These are phyloP conservation scores for Coemansia brasiliensis DNA, from an alignment of 192 early-diverging fungal genomes.

Conservation along the genomic window DNA sequence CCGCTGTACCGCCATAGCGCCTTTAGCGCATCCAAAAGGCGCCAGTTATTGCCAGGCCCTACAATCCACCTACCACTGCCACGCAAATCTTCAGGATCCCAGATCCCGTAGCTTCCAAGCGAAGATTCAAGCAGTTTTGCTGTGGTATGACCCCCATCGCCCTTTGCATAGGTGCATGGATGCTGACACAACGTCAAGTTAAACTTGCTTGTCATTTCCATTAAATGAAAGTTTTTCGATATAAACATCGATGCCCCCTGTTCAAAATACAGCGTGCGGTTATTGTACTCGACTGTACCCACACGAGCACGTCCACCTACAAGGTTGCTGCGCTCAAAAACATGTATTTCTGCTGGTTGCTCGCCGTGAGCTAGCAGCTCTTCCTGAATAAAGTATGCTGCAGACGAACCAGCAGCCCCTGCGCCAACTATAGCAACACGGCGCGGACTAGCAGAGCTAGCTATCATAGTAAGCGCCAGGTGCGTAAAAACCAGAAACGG, in stretches of 20 bases:
- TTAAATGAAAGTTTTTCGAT: slow-evolving; percentile 22
- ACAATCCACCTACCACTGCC: slow-evolving; percentile 16
- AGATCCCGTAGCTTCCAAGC: slow-evolving; percentile 21
- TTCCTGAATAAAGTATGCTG: slow-evolving; percentile 17
- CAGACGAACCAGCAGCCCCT: slow-evolving; percentile 17
- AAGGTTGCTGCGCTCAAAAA: slow-evolving; percentile 19
- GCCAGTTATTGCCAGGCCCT: slow-evolving; percentile 5
- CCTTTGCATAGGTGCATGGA: slow-evolving; percentile 25
- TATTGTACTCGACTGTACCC: slow-evolving; percentile 15
- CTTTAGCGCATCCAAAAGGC: slow-evolving; percentile 4
- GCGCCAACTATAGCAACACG: slow-evolving; percentile 20
- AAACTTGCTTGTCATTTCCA: slow-evolving; percentile 20
- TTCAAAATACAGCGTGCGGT: slow-evolving; percentile 25
- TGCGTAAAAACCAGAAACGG: neutral
- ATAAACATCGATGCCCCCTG: slow-evolving; percentile 38
- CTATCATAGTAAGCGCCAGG: too few relatives aligned
- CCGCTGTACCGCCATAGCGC: slow-evolving; percentile 32
- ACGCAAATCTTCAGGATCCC: slow-evolving; percentile 12
- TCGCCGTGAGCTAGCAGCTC: slow-evolving; percentile 8
- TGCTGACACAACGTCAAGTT: slow-evolving; percentile 32
- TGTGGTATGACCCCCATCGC: neutral
- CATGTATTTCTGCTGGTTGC: slow-evolving; percentile 18
- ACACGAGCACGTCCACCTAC: slow-evolving; percentile 23
- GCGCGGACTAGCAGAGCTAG: neutral
- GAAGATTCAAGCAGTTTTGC: neutral